phyloP scores from a whole-genome alignment of 176 grass and related monocot genomes.

The Musa itinerans region DNA sequence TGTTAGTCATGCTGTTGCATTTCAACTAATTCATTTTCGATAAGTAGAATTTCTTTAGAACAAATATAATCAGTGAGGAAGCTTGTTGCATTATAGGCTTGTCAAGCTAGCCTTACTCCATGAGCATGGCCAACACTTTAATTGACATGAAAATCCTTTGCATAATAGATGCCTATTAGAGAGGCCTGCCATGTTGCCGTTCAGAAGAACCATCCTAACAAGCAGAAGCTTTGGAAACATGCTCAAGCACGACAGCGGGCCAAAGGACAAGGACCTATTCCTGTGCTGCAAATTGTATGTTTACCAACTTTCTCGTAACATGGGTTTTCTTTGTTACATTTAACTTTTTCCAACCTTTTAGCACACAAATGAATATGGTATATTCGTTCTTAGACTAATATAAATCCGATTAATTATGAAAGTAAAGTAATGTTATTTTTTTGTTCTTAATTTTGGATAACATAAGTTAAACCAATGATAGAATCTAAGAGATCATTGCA shows the following conservation, averaged over 20 bases:
- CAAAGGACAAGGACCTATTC: conserved; percentile 55
- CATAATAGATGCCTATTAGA: conserved; percentile 74
- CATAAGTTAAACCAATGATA: no score
- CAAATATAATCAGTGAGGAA: background rate
- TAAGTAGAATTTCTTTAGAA: background rate
- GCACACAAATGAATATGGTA: background rate
- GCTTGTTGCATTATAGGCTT: background rate
- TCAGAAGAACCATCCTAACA: conserved; percentile 68
- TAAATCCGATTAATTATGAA: background rate
- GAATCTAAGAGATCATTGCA: background rate
- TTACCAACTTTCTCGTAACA: no score
- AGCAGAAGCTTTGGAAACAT: conserved; percentile 93
- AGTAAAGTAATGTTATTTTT: no score
- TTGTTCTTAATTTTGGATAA: no score
- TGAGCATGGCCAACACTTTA: no score
- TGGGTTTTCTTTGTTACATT: background rate
- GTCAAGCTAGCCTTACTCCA: background rate
- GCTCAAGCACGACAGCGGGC: conserved; percentile 74
- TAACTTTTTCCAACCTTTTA: background rate
- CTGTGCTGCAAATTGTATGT: conserved; percentile 87
- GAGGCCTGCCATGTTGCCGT: conserved; percentile 96
- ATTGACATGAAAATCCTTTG: background rate
- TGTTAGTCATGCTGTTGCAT: background rate
- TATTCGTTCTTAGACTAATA: background rate
- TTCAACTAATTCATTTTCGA: background rate